A percentile compares a stretch with the other conserved stretches of the same genome.
These are phyloP conservation scores for Sanguinoderma infundibulare DNA, from an alignment of 1,284 basidiomycete genomes.

Conservation along the genomic window DNA sequence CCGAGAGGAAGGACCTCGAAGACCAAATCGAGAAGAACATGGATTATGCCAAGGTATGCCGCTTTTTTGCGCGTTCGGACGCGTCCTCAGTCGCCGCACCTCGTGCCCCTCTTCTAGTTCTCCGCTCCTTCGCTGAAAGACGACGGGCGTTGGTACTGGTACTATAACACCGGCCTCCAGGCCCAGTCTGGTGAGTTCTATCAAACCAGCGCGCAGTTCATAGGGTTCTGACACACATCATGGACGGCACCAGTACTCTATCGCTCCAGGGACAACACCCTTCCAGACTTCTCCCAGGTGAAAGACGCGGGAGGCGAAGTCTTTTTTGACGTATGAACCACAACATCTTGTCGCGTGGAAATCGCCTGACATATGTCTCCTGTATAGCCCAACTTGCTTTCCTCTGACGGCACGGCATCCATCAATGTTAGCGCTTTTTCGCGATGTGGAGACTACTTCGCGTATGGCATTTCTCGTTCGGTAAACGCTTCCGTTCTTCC, in stretches of 20 bases:
- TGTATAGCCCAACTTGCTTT: constrained; percentile 67
- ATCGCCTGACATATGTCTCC: neutral
- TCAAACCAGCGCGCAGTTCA: neutral
- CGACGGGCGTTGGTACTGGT: constrained; percentile 81
- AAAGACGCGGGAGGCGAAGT: constrained; percentile 59
- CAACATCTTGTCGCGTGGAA: constrained; percentile 7
- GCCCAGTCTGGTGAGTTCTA: constrained; percentile 56
- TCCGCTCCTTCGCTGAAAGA: constrained; percentile 61
- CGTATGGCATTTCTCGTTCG: constrained; percentile 78
- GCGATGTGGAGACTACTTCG: constrained; percentile 70
- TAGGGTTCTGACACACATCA: constrained; percentile 12
- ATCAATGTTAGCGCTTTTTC: constrained; percentile 66
- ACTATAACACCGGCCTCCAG: constrained; percentile 73
- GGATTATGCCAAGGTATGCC: constrained; percentile 69
- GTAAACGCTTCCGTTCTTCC: constrained; percentile 38
- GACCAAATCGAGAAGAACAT: constrained; percentile 64
- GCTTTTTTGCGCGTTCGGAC: constrained; percentile 10
- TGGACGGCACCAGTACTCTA: constrained; percentile 53
- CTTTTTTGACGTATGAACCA: constrained; percentile 70
- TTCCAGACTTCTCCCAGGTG: constrained; percentile 54
- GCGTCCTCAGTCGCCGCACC: constrained; percentile 1
- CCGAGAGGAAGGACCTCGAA: constrained; percentile 61
- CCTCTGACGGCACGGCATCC: constrained; percentile 75
- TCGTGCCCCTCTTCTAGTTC: constrained; percentile 47
- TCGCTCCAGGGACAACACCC: constrained; percentile 57